phyloP scores from a whole-genome alignment of 1,284 basidiomycete species.

The Rhodotorula sp. region DNA sequence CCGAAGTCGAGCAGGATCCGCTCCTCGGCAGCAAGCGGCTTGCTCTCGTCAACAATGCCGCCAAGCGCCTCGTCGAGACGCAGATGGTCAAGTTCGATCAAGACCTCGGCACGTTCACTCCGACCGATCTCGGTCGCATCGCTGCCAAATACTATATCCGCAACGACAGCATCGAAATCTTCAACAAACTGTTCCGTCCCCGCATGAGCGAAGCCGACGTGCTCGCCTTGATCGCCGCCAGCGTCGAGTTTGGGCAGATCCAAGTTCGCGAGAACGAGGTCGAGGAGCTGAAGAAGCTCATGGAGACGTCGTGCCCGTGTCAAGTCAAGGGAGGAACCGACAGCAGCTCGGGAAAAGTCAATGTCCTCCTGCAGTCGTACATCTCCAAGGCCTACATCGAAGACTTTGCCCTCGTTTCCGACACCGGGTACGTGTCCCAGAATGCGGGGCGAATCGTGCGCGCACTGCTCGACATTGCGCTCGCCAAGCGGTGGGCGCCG shows the following conservation, averaged over 20 bases:
- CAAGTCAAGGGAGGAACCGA: constrained; percentile 76
- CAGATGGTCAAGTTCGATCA: constrained; percentile 82
- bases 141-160: constrained; percentile 96
- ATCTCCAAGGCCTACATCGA: constrained; percentile 79
- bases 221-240: constrained; percentile 78
- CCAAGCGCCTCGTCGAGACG: constrained; percentile 66
- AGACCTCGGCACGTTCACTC: constrained; percentile 62
- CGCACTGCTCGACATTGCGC: constrained; percentile 87
- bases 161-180: constrained; percentile 81
- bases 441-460: constrained; percentile 93
- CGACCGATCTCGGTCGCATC: constrained; percentile 87
- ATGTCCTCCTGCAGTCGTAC: constrained; percentile 88
- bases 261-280: constrained; percentile 87
- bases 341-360: constrained; percentile 86
- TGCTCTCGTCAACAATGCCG: constrained; percentile 69
- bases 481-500: constrained; percentile 87
- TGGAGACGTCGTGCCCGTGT: constrained; percentile 67
- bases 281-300: constrained; percentile 73
- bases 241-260: constrained; percentile 96
- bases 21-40: constrained; percentile 71
- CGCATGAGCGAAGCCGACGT: constrained; percentile 94
- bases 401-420: constrained; percentile 96
- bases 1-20: constrained; percentile 72
- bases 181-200: constrained; percentile 76
- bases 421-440: constrained; percentile 76